A percentile compares a stretch with the other conserved stretches of the same genome.
These are phyloP conservation scores for Fistulinella cinereoalba DNA, from an alignment of 1,284 basidiomycete species.

Conservation along the genomic window DNA sequence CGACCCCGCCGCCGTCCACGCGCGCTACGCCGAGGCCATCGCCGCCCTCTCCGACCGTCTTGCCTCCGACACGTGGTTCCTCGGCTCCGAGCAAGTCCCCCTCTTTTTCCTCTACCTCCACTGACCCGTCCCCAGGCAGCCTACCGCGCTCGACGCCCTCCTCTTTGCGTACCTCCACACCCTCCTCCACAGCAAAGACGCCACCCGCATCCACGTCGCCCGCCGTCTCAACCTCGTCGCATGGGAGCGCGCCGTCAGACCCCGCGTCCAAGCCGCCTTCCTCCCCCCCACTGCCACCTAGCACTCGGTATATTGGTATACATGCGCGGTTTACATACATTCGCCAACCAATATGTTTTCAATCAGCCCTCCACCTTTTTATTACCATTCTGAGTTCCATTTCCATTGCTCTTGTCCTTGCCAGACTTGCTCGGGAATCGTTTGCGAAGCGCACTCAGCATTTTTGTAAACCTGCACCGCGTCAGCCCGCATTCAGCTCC, in stretches of 20 bases:
- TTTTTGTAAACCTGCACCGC: conserved; percentile 58
- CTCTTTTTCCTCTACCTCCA: neutral
- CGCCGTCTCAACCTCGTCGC: conserved; percentile 69
- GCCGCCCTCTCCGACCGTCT: conserved; percentile 68
- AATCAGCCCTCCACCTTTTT: neutral
- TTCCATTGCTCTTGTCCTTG: conserved; percentile 10
- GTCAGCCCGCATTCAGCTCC: conserved; percentile 2
- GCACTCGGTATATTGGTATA: conserved; percentile 19
- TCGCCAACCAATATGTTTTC: neutral
- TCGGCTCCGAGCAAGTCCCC: conserved; percentile 63
- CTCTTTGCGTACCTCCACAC: conserved; percentile 74
- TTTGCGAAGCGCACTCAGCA: conserved; percentile 57
- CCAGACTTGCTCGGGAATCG: conserved; percentile 40
- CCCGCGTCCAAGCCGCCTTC: conserved; percentile 57
- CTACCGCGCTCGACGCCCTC: conserved; percentile 75
- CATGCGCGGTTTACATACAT: conserved; percentile 2
- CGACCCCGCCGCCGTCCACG: conserved; percentile 45
- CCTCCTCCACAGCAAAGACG: conserved; percentile 52
- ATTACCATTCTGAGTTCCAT: conserved; percentile 14
- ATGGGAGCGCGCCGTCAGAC: conserved; percentile 69
- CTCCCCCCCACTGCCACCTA: conserved; percentile 10
- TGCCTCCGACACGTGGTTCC: conserved; percentile 73
- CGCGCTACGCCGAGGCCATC: conserved; percentile 69
- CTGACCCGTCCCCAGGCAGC: conserved; percentile 38
- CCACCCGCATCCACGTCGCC: conserved; percentile 58